phyloP scores from a whole-genome alignment of 1,139 yeast species.

The Saccharomyces hybrid region DNA sequence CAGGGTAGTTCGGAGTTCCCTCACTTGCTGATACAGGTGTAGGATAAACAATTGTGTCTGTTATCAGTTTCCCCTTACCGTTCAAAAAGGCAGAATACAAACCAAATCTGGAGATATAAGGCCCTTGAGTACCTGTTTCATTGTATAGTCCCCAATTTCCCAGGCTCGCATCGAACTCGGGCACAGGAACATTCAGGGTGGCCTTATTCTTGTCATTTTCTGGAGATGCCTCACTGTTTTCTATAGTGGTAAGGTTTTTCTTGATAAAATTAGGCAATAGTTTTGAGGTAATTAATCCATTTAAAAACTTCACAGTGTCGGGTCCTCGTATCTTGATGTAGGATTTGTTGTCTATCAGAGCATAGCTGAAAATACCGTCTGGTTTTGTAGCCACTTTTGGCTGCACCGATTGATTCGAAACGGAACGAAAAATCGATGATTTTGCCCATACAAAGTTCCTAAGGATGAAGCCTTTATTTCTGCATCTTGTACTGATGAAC shows the following conservation, averaged over 20 bases:
- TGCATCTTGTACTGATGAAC: background rate
- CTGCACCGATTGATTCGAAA: background rate
- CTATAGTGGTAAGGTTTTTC: conserved; percentile 61
- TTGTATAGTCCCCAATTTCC: conserved; percentile 63
- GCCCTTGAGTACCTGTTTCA: conserved; percentile 36
- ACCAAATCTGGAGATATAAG: conserved; percentile 48
- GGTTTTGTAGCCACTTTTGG: background rate
- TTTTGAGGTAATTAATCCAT: conserved; percentile 78
- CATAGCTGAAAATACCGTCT: conserved; percentile 13
- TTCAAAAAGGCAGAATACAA: conserved; percentile 65
- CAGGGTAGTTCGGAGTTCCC: conserved; percentile 17
- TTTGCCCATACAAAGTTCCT: background rate
- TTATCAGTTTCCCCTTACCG: conserved; percentile 73
- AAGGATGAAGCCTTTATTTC: background rate
- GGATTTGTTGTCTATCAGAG: conserved; percentile 27
- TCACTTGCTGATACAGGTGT: conserved; percentile 38
- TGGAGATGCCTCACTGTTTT: conserved; percentile 37
- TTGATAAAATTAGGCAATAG: conserved; percentile 53
- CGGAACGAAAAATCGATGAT: background rate
- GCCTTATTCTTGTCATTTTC: conserved; percentile 15
- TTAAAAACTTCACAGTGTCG: conserved; percentile 73
- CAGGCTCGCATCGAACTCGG: conserved; percentile 36
- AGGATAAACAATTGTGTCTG: conserved; percentile 73
- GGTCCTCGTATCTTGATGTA: conserved; percentile 59
- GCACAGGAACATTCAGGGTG: conserved; percentile 10